Evolutionary conservation across 2,329 filamentous ascomycete genomes (phyloP).

Genomic region (Aspergillus alliaceus): DNA sequence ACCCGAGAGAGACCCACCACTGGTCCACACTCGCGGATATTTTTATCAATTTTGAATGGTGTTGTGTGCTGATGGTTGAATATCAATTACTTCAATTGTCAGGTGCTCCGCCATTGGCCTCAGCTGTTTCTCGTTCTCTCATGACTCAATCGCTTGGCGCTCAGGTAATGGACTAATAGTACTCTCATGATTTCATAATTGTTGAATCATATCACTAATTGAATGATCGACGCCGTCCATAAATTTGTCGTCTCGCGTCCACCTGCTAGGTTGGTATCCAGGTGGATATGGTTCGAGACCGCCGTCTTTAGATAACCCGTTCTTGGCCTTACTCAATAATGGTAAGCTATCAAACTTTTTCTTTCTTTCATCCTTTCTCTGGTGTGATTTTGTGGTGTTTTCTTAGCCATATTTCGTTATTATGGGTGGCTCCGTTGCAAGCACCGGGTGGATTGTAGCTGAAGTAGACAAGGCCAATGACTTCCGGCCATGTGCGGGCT

Average conservation of each 20-base stretch:
- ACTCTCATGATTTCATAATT: no score
- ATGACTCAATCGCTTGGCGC: neutral
- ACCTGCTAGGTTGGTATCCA: neutral
- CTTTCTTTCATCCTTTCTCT: neutral
- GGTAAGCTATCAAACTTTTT: neutral
- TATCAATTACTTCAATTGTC: constrained; percentile 1
- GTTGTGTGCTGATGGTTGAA: neutral
- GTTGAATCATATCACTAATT: neutral
- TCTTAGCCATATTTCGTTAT: neutral
- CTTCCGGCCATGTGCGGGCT: constrained; percentile 1
- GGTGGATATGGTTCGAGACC: neutral
- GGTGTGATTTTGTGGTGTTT: neutral
- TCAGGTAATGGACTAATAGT: no score
- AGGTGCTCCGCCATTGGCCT: neutral
- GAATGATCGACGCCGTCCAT: neutral
- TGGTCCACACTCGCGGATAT: constrained; percentile 13
- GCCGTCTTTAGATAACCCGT: neutral
- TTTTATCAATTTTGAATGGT: constrained; percentile 5
- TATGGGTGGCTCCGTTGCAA: neutral
- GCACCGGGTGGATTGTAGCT: neutral
- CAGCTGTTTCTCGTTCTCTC: neutral
- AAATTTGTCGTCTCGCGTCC: neutral
- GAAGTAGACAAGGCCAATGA: neutral
- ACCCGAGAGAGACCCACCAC: constrained; percentile 15
- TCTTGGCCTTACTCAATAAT: neutral